These are phyloP conservation scores for Xylaria arbuscula DNA, from an alignment of 2,329 filamentous ascomycete species.

Conservation along the genomic window DNA sequence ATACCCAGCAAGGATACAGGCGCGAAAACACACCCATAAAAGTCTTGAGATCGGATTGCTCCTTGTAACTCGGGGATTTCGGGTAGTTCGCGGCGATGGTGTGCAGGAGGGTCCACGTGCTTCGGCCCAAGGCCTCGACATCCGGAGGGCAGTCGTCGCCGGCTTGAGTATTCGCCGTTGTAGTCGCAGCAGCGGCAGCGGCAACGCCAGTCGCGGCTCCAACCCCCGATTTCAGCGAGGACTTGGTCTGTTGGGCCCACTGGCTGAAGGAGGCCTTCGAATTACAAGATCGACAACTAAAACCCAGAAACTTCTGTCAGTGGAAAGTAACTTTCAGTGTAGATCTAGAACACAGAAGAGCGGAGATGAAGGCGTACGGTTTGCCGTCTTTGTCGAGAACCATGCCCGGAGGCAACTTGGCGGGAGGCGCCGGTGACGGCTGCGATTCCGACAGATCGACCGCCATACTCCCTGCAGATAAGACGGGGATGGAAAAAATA, in stretches of 20 bases:
- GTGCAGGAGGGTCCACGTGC: slow-evolving; percentile 94
- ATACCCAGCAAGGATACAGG: slow-evolving; percentile 95
- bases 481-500: neutral
- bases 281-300: slow-evolving; percentile 77
- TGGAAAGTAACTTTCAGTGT: neutral
- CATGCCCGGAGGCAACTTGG: slow-evolving; percentile 75
- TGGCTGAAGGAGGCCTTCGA: slow-evolving; percentile 71
- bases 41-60: slow-evolving; percentile 79
- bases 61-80: slow-evolving; percentile 68
- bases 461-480: slow-evolving; percentile 49
- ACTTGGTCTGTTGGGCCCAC: slow-evolving; percentile 66
- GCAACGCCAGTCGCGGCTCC: slow-evolving; percentile 50
- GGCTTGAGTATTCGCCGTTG: slow-evolving; percentile 44
- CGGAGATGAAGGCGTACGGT: slow-evolving; percentile 68
- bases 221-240: slow-evolving; percentile 53
- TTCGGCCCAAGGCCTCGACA: slow-evolving; percentile 85
- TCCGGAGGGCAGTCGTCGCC: slow-evolving; percentile 86
- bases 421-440: slow-evolving; percentile 50
- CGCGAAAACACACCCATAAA: slow-evolving; percentile 86
- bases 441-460: slow-evolving; percentile 52
- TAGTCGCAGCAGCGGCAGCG: slow-evolving; percentile 49
- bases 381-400: slow-evolving; percentile 85
- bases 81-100: slow-evolving; percentile 91
- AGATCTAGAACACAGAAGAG: slow-evolving; percentile 1
- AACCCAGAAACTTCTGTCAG: slow-evolving; percentile 26